Percentiles rank a stretch among this genome's conserved stretches.
Evolutionary conservation across 257 asterid genomes (phyloP).

Genomic region (Echites panduratus): DNA sequence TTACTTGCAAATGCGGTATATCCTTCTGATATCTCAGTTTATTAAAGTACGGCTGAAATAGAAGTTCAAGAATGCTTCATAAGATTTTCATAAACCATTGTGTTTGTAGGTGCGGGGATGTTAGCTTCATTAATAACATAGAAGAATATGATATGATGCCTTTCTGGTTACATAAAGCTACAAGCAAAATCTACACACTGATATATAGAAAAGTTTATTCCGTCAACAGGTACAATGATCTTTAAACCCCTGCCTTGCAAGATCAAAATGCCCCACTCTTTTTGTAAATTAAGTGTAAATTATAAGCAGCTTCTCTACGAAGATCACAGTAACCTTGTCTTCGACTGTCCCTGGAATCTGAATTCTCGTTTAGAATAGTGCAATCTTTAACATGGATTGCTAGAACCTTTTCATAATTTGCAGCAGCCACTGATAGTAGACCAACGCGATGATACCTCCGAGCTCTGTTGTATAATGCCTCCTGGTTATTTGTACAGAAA

Average conservation of each 20-base stretch:
- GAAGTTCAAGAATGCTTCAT: no score
- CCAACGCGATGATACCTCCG: conserved; percentile 84
- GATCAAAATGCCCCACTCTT: conserved; percentile 79
- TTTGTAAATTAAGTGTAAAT: conserved; percentile 70
- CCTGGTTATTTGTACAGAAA: conserved; percentile 62
- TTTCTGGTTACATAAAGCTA: no score
- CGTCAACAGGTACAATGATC: conserved; percentile 43
- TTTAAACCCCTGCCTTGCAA: conserved; percentile 71
- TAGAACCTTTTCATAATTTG: conserved; percentile 62
- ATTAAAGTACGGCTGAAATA: no score
- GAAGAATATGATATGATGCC: no score
- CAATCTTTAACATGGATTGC: conserved; percentile 42
- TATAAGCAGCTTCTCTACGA: conserved; percentile 75
- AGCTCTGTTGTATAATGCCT: conserved; percentile 61
- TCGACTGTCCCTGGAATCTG: conserved; percentile 22
- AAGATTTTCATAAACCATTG: no score
- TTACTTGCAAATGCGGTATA: no score
- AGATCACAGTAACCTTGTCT: conserved; percentile 67
- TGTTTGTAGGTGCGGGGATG: no score
- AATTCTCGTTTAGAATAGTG: conserved; percentile 56
- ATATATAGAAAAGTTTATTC: not conserved
- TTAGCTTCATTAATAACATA: no score
- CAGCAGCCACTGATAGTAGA: conserved; percentile 56
- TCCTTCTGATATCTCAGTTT: no score
- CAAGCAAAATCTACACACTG: no score